Conservation (phyloP, 495 filamentous ascomycete species). For the Annulohypoxylon nitens region DNA sequence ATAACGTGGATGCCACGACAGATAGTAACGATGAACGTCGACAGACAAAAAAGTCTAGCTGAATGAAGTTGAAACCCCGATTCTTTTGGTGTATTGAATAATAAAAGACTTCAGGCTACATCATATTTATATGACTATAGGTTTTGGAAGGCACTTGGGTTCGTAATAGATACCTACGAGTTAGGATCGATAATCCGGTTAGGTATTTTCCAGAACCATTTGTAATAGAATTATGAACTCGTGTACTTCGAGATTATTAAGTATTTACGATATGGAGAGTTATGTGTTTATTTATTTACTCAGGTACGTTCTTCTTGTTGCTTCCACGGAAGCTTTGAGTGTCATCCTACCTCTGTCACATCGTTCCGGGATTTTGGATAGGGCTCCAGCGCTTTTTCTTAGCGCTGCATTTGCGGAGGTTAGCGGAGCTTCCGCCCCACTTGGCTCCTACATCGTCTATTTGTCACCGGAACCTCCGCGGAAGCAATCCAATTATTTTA, state of each 20-base stretch:
- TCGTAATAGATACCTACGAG: no score
- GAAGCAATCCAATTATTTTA: constrained; percentile 6
- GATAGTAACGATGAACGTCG: no score
- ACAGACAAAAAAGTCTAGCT: no score
- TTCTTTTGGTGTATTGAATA: no score
- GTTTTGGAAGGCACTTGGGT: no score
- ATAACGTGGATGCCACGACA: neutral
- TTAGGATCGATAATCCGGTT: no score
- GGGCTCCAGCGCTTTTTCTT: neutral
- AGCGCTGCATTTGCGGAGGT: neutral
- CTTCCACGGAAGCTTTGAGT: neutral
- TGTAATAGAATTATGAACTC: neutral
- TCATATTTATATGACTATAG: no score
- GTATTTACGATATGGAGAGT: neutral
- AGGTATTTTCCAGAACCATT: no score
- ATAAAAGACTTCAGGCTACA: no score
- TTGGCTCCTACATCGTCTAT: neutral
- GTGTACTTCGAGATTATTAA: neutral
- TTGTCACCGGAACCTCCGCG: constrained; percentile 15
- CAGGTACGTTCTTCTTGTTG: neutral
- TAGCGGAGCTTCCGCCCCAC: neutral
- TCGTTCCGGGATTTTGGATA: neutral
- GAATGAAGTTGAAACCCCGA: no score
- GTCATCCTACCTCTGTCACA: neutral
- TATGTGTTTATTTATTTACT: neutral